phyloP scores from a whole-genome alignment of 257 asterid genomes.

The Catharanthus roseus region DNA sequence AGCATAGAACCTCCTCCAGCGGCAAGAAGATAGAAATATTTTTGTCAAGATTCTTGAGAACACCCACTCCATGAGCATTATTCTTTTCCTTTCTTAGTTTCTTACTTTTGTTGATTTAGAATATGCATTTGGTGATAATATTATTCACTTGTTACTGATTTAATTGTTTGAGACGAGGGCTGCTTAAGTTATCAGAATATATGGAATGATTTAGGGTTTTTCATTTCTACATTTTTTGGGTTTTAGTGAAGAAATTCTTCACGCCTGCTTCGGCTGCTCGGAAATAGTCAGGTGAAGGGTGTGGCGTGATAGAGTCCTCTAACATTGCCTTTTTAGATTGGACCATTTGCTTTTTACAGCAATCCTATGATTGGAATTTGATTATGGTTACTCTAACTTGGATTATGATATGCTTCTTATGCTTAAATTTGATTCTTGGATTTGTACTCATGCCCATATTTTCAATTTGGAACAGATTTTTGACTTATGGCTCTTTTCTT shows the following conservation, averaged over 20 bases:
- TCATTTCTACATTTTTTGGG: not conserved
- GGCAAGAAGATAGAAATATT: too few relatives aligned
- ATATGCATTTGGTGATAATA: too few relatives aligned
- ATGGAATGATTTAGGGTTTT: slow-evolving; percentile 28
- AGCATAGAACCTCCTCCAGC: too few relatives aligned
- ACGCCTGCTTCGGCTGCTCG: not conserved
- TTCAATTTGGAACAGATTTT: not conserved
- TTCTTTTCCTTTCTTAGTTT: too few relatives aligned
- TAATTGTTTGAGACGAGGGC: too few relatives aligned
- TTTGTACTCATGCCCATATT: not conserved
- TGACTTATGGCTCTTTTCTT: slow-evolving; percentile 4
- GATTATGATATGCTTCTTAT: not conserved
- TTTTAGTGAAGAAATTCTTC: not conserved
- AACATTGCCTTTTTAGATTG: slow-evolving; percentile 2
- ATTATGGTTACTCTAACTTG: not conserved
- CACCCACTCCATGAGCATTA: too few relatives aligned
- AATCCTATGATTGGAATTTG: slow-evolving; percentile 4
- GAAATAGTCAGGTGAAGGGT: too few relatives aligned
- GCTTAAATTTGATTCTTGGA: not conserved
- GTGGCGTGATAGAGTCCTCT: too few relatives aligned
- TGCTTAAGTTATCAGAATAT: too few relatives aligned
- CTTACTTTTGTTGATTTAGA: too few relatives aligned
- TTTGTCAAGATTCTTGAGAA: too few relatives aligned
- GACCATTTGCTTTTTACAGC: not conserved
- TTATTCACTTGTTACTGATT: too few relatives aligned